phyloP scores from a whole-genome alignment of 345 rosid genomes.

The Limnanthes douglasii region DNA sequence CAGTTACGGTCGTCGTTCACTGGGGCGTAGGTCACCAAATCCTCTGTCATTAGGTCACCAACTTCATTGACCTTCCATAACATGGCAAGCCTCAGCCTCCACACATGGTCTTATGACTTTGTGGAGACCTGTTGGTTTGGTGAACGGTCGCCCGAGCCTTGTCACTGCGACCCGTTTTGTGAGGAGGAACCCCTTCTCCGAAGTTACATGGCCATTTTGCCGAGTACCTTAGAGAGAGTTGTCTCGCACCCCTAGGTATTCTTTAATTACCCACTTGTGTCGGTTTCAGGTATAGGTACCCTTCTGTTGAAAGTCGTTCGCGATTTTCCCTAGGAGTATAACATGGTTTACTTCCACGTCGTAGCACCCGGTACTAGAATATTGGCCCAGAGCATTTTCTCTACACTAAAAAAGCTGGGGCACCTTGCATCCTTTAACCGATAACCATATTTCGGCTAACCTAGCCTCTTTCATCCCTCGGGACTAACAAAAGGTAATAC shows the following conservation, averaged over 20 bases:
- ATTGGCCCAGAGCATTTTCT: background rate
- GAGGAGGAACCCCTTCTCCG: background rate
- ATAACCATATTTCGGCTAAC: too few relatives aligned
- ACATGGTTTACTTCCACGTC: background rate
- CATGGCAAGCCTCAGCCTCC: too few relatives aligned
- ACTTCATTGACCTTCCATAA: too few relatives aligned
- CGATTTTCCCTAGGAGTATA: too few relatives aligned
- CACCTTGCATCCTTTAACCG: too few relatives aligned
- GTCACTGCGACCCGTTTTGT: background rate
- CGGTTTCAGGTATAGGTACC: constrained; percentile 7
- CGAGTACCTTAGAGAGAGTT: constrained; percentile 10
- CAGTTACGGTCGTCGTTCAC: too few relatives aligned
- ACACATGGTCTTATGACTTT: too few relatives aligned
- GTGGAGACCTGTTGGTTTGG: background rate
- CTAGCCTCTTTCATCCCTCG: too few relatives aligned
- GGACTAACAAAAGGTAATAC: too few relatives aligned
- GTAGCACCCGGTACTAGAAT: background rate
- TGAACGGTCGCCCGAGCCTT: constrained; percentile 1
- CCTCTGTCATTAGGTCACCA: too few relatives aligned
- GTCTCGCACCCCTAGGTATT: constrained; percentile 10
- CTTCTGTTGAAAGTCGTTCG: background rate
- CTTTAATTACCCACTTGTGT: constrained; percentile 10
- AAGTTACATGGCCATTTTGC: background rate
- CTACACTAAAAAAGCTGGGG: too few relatives aligned
- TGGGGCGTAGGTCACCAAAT: too few relatives aligned